phyloP scores from a whole-genome alignment of 129 eudicot genomes.

The Pseudognaphalium luteoalbum region DNA sequence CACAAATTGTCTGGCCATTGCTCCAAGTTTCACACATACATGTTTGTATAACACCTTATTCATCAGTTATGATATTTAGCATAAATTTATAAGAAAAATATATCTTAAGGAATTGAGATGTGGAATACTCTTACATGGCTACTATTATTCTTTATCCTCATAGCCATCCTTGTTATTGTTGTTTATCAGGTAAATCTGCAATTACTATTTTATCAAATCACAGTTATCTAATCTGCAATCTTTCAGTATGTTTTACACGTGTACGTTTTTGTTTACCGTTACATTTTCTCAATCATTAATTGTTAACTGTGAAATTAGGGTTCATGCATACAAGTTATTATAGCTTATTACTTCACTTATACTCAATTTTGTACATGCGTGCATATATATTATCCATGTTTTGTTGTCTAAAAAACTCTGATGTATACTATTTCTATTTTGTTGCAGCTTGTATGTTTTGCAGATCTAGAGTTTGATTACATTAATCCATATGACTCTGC shows the following conservation, averaged over 20 bases:
- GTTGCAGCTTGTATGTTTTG: conserved; percentile 82
- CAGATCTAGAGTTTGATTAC: conserved; percentile 88
- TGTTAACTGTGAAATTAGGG: not conserved
- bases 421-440: not conserved
- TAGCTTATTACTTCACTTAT: no score
- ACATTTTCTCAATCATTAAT: not conserved
- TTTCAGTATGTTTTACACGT: not conserved
- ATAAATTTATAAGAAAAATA: not conserved
- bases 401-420: not conserved
- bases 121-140: conserved; percentile 34
- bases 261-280: not conserved
- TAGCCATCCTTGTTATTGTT: conserved; percentile 27
- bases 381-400: no score
- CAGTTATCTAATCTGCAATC: not conserved
- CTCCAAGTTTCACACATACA: not conserved
- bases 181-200: conserved; percentile 26
- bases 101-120: conserved; percentile 24
- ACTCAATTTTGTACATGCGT: no score
- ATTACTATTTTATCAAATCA: not conserved
- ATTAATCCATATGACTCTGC: conserved; percentile 92
- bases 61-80: no score
- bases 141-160: conserved; percentile 33
- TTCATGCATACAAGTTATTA: not conserved
- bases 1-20: not conserved
- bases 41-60: no score